Evolutionary conservation across 2,329 filamentous ascomycete genomes (phyloP), one percentile per base, ranked within the genome.

Genomic region (Boeremia exigua): DNA sequence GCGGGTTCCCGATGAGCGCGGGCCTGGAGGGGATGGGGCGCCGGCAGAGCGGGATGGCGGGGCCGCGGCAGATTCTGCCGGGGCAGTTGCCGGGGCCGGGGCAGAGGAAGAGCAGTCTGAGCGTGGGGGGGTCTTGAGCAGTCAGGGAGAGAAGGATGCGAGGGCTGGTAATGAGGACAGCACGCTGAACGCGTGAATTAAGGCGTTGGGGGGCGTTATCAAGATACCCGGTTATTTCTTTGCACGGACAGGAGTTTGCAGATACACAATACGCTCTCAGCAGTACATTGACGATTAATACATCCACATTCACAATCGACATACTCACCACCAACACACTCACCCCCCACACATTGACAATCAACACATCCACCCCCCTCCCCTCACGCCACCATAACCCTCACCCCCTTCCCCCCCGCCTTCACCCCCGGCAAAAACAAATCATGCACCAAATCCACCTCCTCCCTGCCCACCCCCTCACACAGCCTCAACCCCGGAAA

Each of bases 31-130:
- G 66, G 14, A 55, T 55, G 52, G 12, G 39, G 1, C 60, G 72
- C 33, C 48, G 74, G 39, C 71, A 69, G 48, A 75, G 71, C 44
- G 63, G 64, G 6, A 70, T 75, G 46, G 53, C 66, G 58, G 65
- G 72, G 4, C 72, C 72, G 6, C 56, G 74, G 30, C 73, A 75
- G 56, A 74, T 76, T 34, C 54, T 75, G 6, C 74, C 74, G 1
- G 74, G 74, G 0, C 74, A 76, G 46, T 48, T 76, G n/a, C 73
- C 72, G 7, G 69, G 69, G 1, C 71, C 72, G 10, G 62, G 64
- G 23, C 62, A 67, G 58, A 46, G 71, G 33, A 74, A 74, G 56
- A 62, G 69, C 5, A 73, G 70, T 45, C 61, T 70, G 55, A 71
- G 69, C 39, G 69, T 69, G 17, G 62, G 65, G 2, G 58, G 55